Percentiles rank a stretch among this genome's conserved stretches.
Conservation (phyloP, 345 rosid species). For the Aquilaria malaccensis region DNA sequence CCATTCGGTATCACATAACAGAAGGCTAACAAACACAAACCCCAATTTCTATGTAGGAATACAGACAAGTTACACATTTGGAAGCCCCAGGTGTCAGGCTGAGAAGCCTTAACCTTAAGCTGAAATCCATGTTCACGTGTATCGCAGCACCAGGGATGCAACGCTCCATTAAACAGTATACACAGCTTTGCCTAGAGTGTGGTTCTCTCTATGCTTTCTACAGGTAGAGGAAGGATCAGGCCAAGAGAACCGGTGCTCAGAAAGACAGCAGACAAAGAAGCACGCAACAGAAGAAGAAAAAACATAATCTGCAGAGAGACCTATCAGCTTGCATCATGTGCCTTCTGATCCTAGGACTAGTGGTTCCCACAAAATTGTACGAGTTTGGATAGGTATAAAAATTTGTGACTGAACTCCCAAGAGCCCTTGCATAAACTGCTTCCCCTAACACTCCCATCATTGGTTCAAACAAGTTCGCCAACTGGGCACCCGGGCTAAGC, state of each 20-base stretch:
- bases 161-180: slow-evolving; percentile 9
- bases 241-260: slow-evolving; percentile 22
- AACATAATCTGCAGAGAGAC: slow-evolving; percentile 64
- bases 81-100: no score
- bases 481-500: slow-evolving; percentile 27
- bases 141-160: slow-evolving; percentile 12
- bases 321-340: slow-evolving; percentile 59
- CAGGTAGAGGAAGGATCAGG: neutral
- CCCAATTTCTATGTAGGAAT: no score
- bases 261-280: slow-evolving; percentile 65
- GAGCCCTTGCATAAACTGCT: slow-evolving; percentile 51
- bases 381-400: slow-evolving; percentile 43
- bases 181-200: slow-evolving; percentile 4
- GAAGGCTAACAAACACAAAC: no score
- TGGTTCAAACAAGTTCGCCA: slow-evolving; percentile 32
- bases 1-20: no score
- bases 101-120: neutral
- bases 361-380: slow-evolving; percentile 34
- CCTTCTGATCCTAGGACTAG: slow-evolving; percentile 66
- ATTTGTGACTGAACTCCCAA: slow-evolving; percentile 44
- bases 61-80: no score
- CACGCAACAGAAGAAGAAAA: slow-evolving; percentile 69
- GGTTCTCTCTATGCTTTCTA: slow-evolving; percentile 2
- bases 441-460: slow-evolving; percentile 64
- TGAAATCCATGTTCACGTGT: slow-evolving; percentile 4